Percentiles rank a stretch among this genome's conserved stretches.
Evolutionary conservation across 306 rosid genomes (phyloP).

Genomic region (Prosopis cineraria): DNA sequence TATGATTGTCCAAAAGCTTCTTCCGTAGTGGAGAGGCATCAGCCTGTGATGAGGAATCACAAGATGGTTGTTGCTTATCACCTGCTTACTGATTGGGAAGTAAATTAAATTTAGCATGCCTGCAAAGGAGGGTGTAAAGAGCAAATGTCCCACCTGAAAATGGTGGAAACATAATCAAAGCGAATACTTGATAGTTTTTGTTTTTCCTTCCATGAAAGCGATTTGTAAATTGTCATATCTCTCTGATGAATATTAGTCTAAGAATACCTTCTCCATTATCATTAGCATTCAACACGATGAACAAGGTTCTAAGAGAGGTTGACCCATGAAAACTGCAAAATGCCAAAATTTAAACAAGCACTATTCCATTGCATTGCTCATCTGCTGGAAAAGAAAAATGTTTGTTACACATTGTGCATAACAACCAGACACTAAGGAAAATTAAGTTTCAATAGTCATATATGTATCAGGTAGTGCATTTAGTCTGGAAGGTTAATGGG

Average conservation of each 20-base stretch:
- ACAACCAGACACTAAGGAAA: neutral
- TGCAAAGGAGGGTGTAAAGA: constrained; percentile 77
- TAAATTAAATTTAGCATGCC: constrained; percentile 78
- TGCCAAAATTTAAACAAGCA: neutral
- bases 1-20: constrained; percentile 71
- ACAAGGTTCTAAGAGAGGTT: constrained; percentile 52
- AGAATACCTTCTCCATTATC: constrained; percentile 82
- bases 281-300: constrained; percentile 67
- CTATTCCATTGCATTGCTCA: neutral
- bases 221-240: too few relatives aligned
- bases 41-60: constrained; percentile 64
- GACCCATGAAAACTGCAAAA: constrained; percentile 62
- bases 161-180: constrained; percentile 22
- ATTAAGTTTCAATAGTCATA: neutral
- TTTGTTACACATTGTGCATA: neutral
- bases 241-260: neutral
- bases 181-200: neutral
- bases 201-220: too few relatives aligned
- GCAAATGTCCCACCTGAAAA: constrained; percentile 72
- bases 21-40: constrained; percentile 57
- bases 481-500: neutral
- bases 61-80: constrained; percentile 76
- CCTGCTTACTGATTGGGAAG: constrained; percentile 95
- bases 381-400: neutral
- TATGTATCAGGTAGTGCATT: neutral